Base-by-base conservation (phyloP, 2,329 filamentous ascomycete genomes). In the Diatrype stigma region DNA sequence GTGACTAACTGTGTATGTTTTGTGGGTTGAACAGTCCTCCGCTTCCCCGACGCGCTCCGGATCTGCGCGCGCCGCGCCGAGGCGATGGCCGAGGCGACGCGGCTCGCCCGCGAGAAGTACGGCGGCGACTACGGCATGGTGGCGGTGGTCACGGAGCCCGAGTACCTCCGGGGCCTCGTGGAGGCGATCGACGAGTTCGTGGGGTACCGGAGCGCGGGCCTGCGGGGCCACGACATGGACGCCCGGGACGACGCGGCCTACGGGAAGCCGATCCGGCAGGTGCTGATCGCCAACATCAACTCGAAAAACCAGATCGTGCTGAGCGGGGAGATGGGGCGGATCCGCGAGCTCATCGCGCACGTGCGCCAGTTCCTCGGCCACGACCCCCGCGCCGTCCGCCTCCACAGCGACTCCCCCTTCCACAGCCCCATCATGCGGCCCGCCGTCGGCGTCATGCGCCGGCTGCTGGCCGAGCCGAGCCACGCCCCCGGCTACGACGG, bases 301-400 rank as follows among this genome's bases (percentile, higher is more conserved):
- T 90, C 86, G 68, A 94, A 91, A 73, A 96, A 96, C 67, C 93
- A 97, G 73, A 96, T 97, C 62, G 93, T 96, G 47, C 77, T 97
- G 48, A 94, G 89, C 65, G 93, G 93, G 34, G 93, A 85, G 69
- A 86, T 96, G 48, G 85, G 86, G 61, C 80, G 85, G 60, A 96
- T 96, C 68, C 85, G 84, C 62, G 86, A 85, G 51, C 82, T 96
- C 17, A 75, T 96, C 48, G 85, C 89, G 11, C 91, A 96, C 66
- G 78, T 97, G 51, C 78, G 91, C 47, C 90, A 95, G 66, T 96
- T 96, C 66, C 83, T 90, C 10, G 92, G 92, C 11, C 91, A 96
- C 67, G 93, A 96, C 69, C 92, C 93, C 3, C 79, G 93, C 48
- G 89, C 90, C 11, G 91, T 97, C 45, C 79, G 88, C 52, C 73